Evolutionary conservation across 2,329 filamentous ascomycete species (phyloP).

Genomic region (Boeremia lycopersici): DNA sequence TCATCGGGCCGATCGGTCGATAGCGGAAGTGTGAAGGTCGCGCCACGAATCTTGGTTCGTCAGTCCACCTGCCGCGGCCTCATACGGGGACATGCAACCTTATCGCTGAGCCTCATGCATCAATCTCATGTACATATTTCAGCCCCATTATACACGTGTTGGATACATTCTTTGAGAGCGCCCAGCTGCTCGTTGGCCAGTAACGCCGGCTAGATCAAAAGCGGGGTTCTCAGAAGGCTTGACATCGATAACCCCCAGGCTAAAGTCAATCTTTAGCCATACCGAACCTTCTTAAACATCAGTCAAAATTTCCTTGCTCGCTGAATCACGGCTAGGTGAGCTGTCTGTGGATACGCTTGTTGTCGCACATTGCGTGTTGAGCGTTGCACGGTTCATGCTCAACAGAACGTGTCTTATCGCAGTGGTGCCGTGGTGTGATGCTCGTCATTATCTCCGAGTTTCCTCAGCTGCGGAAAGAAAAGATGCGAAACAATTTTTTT

Average conservation of each 20-base stretch:
- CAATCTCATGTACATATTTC: neutral
- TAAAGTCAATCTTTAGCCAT: neutral
- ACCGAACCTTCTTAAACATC: neutral
- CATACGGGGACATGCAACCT: neutral
- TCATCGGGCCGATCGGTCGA: conserved; percentile 21
- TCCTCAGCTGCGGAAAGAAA: neutral
- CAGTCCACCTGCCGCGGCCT: conserved; percentile 24
- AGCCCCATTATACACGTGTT: neutral
- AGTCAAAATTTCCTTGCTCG: neutral
- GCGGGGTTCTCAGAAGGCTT: neutral
- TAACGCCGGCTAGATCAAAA: neutral
- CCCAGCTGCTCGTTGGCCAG: neutral
- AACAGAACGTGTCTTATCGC: conserved; percentile 6
- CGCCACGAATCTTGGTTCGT: conserved; percentile 27
- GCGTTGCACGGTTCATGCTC: conserved; percentile 1
- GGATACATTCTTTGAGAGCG: neutral
- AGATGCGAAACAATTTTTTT: neutral
- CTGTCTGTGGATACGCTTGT: neutral
- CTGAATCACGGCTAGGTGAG: neutral
- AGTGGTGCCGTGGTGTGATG: conserved; percentile 22
- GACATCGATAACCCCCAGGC: neutral
- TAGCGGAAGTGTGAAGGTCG: conserved; percentile 27
- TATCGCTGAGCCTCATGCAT: conserved; percentile 14
- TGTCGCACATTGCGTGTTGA: neutral
- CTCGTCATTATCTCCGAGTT: conserved; percentile 14